Evolutionary conservation across 2,329 filamentous ascomycete genomes (phyloP).

Genomic region (Hypoxylon sp.): DNA sequence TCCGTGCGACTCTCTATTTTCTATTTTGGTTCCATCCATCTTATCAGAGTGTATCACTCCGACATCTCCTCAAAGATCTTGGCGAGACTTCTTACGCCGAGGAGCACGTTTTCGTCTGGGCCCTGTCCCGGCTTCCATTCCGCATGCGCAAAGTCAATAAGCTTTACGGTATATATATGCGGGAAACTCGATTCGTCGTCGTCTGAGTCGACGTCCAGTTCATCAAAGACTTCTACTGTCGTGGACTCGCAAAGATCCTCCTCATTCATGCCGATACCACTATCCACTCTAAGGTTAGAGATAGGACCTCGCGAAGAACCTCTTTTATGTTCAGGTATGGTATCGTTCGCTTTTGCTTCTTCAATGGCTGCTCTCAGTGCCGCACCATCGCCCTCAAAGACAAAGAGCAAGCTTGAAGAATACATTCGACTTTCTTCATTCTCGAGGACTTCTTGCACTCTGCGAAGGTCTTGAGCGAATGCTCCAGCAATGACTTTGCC

Average conservation of each 20-base stretch:
- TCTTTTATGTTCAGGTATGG: constrained; percentile 52
- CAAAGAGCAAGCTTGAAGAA: constrained; percentile 73
- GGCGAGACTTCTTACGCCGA: constrained; percentile 79
- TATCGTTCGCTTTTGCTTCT: constrained; percentile 66
- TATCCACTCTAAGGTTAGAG: constrained; percentile 66
- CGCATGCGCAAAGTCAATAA: constrained; percentile 98
- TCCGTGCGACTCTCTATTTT: constrained; percentile 17
- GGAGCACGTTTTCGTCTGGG: constrained; percentile 85
- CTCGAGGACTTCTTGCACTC: constrained; percentile 68
- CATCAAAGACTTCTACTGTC: constrained; percentile 47
- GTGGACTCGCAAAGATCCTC: constrained; percentile 57
- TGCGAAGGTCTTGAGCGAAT: constrained; percentile 68
- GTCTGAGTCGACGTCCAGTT: constrained; percentile 64
- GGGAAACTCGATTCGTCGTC: constrained; percentile 67
- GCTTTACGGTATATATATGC: constrained; percentile 81
- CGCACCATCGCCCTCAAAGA: constrained; percentile 74
- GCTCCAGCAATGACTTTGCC: constrained; percentile 68
- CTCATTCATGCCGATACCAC: constrained; percentile 67
- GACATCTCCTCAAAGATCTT: constrained; percentile 79
- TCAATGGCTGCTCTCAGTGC: constrained; percentile 67
- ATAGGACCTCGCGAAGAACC: constrained; percentile 42
- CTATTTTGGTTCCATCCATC: constrained; percentile 9
- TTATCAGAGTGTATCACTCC: constrained; percentile 44
- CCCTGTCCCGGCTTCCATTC: constrained; percentile 85
- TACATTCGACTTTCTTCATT: constrained; percentile 74